Evolutionary conservation across 2,329 filamentous ascomycete genomes (phyloP).

Genomic region (Grosmannia huntii): DNA sequence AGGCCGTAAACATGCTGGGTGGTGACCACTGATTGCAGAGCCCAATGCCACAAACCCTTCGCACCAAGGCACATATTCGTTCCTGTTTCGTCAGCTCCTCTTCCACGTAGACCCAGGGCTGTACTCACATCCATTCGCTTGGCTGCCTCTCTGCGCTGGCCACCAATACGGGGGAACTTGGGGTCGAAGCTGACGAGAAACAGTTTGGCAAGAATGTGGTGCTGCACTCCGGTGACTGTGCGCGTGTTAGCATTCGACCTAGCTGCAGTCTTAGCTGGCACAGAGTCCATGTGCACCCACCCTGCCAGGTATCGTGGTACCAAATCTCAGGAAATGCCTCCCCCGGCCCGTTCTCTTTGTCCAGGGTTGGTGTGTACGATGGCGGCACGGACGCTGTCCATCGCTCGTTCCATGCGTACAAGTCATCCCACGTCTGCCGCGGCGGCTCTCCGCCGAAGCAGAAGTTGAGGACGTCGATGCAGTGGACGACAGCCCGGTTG

Average conservation of each 20-base stretch:
- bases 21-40: constrained; percentile 41
- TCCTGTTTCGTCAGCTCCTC: constrained; percentile 17
- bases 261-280: too few species aligned
- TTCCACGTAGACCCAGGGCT: background rate
- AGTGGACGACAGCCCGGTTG: constrained; percentile 47
- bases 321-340: constrained; percentile 44
- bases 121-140: constrained; percentile 5
- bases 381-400: constrained; percentile 35
- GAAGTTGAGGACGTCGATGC: constrained; percentile 50
- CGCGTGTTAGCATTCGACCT: background rate
- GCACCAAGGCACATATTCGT: constrained; percentile 32
- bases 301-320: constrained; percentile 42
- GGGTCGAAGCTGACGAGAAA: constrained; percentile 45
- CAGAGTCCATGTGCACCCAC: constrained; percentile 15
- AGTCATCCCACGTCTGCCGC: constrained; percentile 26
- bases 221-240: constrained; percentile 44
- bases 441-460: constrained; percentile 38
- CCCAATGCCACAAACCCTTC: constrained; percentile 45
- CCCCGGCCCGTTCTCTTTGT: constrained; percentile 21
- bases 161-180: constrained; percentile 35
- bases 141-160: constrained; percentile 15
- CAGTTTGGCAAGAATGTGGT: constrained; percentile 44
- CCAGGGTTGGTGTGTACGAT: constrained; percentile 43
- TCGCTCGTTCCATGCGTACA: constrained; percentile 30
- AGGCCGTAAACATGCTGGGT: constrained; percentile 40